These are phyloP conservation scores for Calocybe gangraenosa DNA, from an alignment of 768 basidiomycete species.

Conservation along the genomic window DNA sequence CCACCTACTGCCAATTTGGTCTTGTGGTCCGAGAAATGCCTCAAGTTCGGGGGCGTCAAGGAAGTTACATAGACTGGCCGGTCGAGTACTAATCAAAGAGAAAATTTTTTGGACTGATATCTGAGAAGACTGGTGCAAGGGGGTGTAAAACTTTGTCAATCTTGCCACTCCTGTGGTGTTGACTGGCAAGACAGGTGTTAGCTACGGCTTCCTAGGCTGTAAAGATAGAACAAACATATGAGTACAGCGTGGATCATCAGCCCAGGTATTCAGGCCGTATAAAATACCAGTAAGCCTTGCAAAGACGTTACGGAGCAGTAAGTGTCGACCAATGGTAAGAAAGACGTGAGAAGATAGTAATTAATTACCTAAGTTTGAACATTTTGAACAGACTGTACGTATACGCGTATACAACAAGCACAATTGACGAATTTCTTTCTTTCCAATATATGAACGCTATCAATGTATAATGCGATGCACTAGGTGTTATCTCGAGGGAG, in stretches of 20 bases:
- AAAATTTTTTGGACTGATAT: conserved; percentile 86
- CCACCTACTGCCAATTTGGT: conserved; percentile 58
- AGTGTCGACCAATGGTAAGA: too few species aligned
- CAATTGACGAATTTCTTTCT: too few species aligned
- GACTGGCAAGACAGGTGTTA: conserved; percentile 42
- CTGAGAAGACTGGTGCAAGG: conserved; percentile 63
- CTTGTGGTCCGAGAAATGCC: conserved; percentile 58
- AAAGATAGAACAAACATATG: conserved; percentile 55
- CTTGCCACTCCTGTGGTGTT: conserved; percentile 90
- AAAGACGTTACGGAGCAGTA: too few species aligned
- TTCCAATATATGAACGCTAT: too few species aligned
- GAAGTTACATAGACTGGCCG: conserved; percentile 88
- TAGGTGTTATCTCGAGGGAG: conserved; percentile 66
- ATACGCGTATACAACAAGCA: too few species aligned
- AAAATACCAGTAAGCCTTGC: too few species aligned
- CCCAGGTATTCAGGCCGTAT: too few species aligned
- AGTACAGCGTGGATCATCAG: conserved; percentile 82
- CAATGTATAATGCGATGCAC: conserved; percentile 3
- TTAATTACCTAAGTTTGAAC: too few species aligned
- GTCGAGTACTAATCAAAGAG: conserved; percentile 78
- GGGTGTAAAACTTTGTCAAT: conserved; percentile 86
- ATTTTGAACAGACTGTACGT: too few species aligned
- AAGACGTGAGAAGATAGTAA: too few species aligned
- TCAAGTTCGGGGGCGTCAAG: conserved; percentile 89
- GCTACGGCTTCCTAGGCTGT: background rate